Evolutionary conservation across 2,329 filamentous ascomycete genomes (phyloP), one percentile per base, ranked within the genome.

Genomic region (Geosmithia morbida): DNA sequence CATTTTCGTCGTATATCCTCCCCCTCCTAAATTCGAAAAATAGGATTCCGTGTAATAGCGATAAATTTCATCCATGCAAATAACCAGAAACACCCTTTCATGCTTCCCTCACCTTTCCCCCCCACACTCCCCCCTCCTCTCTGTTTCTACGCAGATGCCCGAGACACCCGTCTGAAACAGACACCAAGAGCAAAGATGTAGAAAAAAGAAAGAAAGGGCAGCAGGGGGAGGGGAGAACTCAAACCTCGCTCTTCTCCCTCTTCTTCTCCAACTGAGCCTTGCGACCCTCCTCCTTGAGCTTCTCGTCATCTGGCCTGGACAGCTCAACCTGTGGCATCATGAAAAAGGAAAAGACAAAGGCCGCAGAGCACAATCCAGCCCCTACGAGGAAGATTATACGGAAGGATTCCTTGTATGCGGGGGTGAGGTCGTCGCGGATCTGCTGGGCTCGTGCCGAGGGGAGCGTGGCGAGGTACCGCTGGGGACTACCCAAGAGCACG

Each of bases 261-360:
- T 43, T 43, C 41, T 43, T 22, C 7, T 43, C 41, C 13, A 11
- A 16, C 5, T 44, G 16, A 13, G 46, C 37, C 20, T 29, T 51
- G 7, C 54, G 57, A 1, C 60, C 65, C 48, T 60, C 58, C 49
- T 66, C 59, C 45, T 62, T 64, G n/a, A 66, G 49, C 30, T 55
- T 58, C 2, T 53, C 57, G 33, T 67, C 65, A 44, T 67, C 65
- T 0, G 63, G 59, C 7, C 64, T 53, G 11, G 55, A 46, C 20
- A 68, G 53, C 20, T 66, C 60, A 1, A 67, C 56, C 22, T 68
- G 65, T 0, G 64, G 64, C 62, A 68, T 66, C 44, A 68, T 48
- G 0, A 62, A 49, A n/a, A 62, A 63, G 0, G 65, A 61, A 6
- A 68, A 43, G 1, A 66, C 44, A 30, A 68, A 67, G 2, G 60